Evolutionary conservation across 768 basidiomycete genomes (phyloP).

Genomic region (Russula dissimulans): DNA sequence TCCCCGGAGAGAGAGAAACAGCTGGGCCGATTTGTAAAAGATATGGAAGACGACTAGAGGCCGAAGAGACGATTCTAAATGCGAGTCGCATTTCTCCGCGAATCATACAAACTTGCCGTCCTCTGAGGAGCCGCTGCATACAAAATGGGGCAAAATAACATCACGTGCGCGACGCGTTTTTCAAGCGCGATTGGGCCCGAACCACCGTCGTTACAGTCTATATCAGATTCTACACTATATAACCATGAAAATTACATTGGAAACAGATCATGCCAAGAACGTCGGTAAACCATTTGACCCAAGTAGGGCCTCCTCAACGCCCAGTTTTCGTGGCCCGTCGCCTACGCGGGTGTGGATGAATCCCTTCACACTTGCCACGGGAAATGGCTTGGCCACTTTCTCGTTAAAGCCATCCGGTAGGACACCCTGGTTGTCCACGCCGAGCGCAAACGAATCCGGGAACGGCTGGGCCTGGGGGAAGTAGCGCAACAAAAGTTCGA

Average conservation of each 20-base stretch:
- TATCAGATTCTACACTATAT: neutral
- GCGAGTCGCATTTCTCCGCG: neutral
- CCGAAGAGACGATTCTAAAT: neutral
- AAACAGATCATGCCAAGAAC: slow-evolving; percentile 28
- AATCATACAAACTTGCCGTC: neutral
- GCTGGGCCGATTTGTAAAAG: neutral
- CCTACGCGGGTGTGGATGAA: slow-evolving; percentile 92
- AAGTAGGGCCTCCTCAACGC: slow-evolving; percentile 54
- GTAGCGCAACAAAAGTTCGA: slow-evolving; percentile 65
- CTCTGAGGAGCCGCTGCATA: neutral
- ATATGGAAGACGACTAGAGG: neutral
- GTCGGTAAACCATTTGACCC: slow-evolving; percentile 62
- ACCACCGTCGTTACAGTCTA: neutral
- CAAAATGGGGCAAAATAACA: neutral
- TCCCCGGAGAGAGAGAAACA: neutral
- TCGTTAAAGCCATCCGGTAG: slow-evolving; percentile 68
- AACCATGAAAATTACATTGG: neutral
- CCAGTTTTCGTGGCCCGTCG: slow-evolving; percentile 75
- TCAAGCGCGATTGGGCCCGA: too few species aligned
- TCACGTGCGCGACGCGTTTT: neutral
- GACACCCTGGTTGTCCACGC: slow-evolving; percentile 36
- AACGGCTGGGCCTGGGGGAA: slow-evolving; percentile 81
- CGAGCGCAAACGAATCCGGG: slow-evolving; percentile 62
- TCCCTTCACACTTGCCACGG: slow-evolving; percentile 70
- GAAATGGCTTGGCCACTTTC: slow-evolving; percentile 63